Percentiles rank a stretch among this genome's conserved stretches.
These are phyloP conservation scores for Rheum nobile DNA, from an alignment of 148 eudicot species.

Conservation along the genomic window DNA sequence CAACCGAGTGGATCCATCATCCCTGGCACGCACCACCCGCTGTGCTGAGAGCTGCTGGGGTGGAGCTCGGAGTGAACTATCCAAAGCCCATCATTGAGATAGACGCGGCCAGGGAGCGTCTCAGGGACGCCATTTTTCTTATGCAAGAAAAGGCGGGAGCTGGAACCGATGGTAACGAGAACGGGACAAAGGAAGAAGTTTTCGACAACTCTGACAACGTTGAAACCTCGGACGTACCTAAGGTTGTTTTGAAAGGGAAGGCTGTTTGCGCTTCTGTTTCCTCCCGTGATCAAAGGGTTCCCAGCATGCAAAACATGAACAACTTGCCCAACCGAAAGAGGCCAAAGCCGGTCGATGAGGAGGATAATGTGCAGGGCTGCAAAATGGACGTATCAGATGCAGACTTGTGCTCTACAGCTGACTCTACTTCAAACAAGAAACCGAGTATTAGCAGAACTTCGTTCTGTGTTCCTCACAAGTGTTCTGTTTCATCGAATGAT, in stretches of 20 bases:
- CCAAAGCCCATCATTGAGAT: constrained; percentile 74
- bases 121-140: constrained; percentile 45
- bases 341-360: constrained; percentile 18
- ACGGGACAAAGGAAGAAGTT: constrained; percentile 52
- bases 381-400: constrained; percentile 29
- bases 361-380: constrained; percentile 17
- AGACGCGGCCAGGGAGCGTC: constrained; percentile 54
- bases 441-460: constrained; percentile 37
- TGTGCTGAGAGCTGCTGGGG: constrained; percentile 76
- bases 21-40: constrained; percentile 81
- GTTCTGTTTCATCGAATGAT: constrained; percentile 20
- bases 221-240: constrained; percentile 23
- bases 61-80: constrained; percentile 77
- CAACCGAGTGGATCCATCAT: constrained; percentile 96
- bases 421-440: constrained; percentile 60
- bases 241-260: constrained; percentile 32
- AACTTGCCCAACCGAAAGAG: constrained; percentile 37
- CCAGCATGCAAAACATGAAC: constrained; percentile 42
- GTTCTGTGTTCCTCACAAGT: constrained; percentile 52
- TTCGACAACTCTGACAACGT: constrained; percentile 46
- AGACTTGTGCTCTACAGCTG: constrained; percentile 76
- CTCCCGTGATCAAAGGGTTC: constrained; percentile 80
- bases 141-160: constrained; percentile 56
- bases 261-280: constrained; percentile 37
- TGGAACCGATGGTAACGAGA: constrained; percentile 22